phyloP scores from a whole-genome alignment of 148 eudicot genomes.

The Silene conica region DNA sequence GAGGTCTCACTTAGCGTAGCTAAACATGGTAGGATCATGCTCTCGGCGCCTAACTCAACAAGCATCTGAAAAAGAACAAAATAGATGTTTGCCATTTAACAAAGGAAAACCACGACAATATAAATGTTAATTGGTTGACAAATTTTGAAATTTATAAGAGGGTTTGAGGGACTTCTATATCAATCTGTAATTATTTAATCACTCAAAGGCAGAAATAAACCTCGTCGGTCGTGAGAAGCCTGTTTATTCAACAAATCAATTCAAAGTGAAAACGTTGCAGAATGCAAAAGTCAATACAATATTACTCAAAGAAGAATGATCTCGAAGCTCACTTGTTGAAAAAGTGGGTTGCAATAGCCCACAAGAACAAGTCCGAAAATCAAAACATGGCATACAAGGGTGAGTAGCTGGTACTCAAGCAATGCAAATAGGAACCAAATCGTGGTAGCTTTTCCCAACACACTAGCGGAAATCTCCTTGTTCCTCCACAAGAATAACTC shows the following conservation, averaged over 20 bases:
- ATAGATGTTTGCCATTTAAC: neutral
- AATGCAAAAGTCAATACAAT: slow-evolving; percentile 28
- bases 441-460: slow-evolving; percentile 67
- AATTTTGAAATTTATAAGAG: no score
- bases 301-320: neutral
- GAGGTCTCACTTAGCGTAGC: slow-evolving; percentile 41
- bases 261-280: slow-evolving; percentile 21
- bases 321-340: slow-evolving; percentile 36
- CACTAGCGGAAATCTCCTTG: slow-evolving; percentile 83
- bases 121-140: neutral
- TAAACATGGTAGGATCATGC: slow-evolving; percentile 46
- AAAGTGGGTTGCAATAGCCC: slow-evolving; percentile 67
- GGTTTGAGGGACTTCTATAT: no score
- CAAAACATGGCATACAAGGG: slow-evolving; percentile 62
- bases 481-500: slow-evolving; percentile 92
- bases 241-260: slow-evolving; percentile 11
- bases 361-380: slow-evolving; percentile 71
- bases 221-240: no score
- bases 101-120: neutral
- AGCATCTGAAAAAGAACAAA: slow-evolving; percentile 37
- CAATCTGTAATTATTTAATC: neutral
- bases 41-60: slow-evolving; percentile 44
- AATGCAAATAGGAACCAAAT: slow-evolving; percentile 80
- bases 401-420: slow-evolving; percentile 70
- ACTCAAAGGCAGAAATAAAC: neutral